Evolutionary conservation across 2,329 filamentous ascomycete species (phyloP), one percentile per base, ranked within the genome.

Genomic region (Cytospora paraplurivora): DNA sequence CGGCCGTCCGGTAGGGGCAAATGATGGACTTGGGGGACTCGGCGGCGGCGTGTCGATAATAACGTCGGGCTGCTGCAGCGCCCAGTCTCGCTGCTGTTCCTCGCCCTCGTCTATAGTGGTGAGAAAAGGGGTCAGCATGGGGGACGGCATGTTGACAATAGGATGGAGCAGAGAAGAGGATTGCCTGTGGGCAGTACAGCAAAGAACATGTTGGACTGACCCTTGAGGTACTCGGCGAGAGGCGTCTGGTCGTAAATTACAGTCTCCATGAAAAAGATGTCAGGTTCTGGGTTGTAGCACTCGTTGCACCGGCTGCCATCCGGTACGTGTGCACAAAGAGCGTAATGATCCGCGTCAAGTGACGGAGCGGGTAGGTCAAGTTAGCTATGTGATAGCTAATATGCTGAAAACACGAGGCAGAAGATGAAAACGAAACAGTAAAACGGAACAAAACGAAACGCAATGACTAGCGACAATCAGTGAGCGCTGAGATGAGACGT

Each of bases 221-320:
- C 93, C 86, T 93, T 89, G 71, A 97, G 87, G 79, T 95, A 95
- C 72, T 91, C 88, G 74, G 92, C 93, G 78, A 97, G 83, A 71
- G 93, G 93, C 75, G 91, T 91, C 79, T 93, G 88, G 79, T 95
- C 87, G 78, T 90, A 91, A 71, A 97, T 87, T 71, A 97, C 83
- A 72, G 90, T 87, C 84, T 97, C 93, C 93, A 97, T 95, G 76
- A 63, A 65, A 59, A 50, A 59, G 56, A 62, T 55, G 59, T 61
- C 35, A 38, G n/a, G 27, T 49, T 15, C 52, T 38, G n/a, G 34
- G 62, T 32, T 32, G 56, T 53, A 57, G 62, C 56, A 58, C 56
- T 62, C 53, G 51, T 52, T 56, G 62, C 58, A 62, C 50, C 58
- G 54, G 59, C 44, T 47, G 44, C 59, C 59, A 61, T 61, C 51